These are phyloP conservation scores for Thalassiosira livingstoniorum DNA, from an alignment of 352 stramenopile genomes.

Conservation along the genomic window DNA sequence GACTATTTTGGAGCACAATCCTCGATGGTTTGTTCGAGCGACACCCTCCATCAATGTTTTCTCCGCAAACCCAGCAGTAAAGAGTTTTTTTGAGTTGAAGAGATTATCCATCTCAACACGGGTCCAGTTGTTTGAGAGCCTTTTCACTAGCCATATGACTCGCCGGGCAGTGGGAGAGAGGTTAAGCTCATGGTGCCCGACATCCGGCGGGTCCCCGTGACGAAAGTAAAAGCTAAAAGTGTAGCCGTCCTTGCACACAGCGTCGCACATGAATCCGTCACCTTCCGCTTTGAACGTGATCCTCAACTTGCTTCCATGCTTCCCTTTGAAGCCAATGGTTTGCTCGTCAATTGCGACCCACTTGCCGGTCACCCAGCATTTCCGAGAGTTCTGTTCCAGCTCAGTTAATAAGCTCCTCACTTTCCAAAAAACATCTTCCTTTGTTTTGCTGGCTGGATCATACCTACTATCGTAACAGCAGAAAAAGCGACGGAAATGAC, in stretches of 20 bases:
- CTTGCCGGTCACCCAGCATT: background rate
- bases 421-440: constrained; percentile 7
- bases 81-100: constrained; percentile 27
- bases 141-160: constrained; percentile 1
- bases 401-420: background rate
- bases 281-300: constrained; percentile 35
- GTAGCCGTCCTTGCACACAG: constrained; percentile 24
- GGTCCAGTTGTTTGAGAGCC: constrained; percentile 18
- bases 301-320: background rate
- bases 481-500: constrained; percentile 4
- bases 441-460: background rate
- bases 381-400: background rate
- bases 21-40: background rate
- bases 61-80: background rate
- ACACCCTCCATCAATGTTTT: constrained; percentile 15
- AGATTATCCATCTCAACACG: constrained; percentile 24
- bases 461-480: background rate
- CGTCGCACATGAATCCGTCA: constrained; percentile 37
- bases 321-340: constrained; percentile 1
- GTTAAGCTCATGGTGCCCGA: background rate
- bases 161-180: background rate
- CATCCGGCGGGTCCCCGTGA: background rate
- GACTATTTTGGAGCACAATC: background rate
- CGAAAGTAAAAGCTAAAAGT: constrained; percentile 20
- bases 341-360: background rate